Evolutionary conservation across 305 asterid species (phyloP).

Genomic region (Solanum hybrid): DNA sequence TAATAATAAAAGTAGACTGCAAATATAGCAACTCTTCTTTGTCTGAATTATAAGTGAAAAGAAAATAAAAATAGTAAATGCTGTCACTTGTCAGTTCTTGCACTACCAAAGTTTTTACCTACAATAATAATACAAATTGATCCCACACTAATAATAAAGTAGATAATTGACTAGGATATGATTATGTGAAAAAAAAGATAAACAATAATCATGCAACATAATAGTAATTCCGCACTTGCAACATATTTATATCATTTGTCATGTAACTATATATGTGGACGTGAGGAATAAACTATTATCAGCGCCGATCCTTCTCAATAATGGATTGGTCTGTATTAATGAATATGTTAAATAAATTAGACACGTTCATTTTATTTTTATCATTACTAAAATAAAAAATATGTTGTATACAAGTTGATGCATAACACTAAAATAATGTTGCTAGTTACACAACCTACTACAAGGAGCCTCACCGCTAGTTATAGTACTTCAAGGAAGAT

Average conservation of each 20-base stretch:
- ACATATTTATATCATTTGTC: not conserved
- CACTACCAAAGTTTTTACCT: not conserved
- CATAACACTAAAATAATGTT: not conserved
- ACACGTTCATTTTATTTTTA: not conserved
- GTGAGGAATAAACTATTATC: not conserved
- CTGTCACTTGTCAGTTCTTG: not conserved
- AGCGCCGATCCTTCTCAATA: not conserved
- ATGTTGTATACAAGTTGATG: not conserved
- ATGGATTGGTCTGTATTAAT: not conserved
- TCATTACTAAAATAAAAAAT: not conserved
- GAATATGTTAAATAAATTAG: not conserved
- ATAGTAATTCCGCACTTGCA: not conserved
- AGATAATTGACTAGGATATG: not conserved
- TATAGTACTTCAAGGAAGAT: not conserved
- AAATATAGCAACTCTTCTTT: not conserved
- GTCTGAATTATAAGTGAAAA: not conserved
- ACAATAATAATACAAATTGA: not conserved
- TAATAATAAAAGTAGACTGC: not conserved
- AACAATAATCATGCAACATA: not conserved
- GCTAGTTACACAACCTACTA: not conserved
- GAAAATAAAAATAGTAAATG: not conserved
- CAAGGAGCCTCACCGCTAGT: not conserved
- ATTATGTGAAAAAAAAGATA: not conserved
- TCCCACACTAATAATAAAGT: not conserved
- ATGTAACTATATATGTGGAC: not conserved